These are phyloP conservation scores for Globisporangium abappressorium DNA, from an alignment of 352 stramenopile genomes.

Conservation along the genomic window DNA sequence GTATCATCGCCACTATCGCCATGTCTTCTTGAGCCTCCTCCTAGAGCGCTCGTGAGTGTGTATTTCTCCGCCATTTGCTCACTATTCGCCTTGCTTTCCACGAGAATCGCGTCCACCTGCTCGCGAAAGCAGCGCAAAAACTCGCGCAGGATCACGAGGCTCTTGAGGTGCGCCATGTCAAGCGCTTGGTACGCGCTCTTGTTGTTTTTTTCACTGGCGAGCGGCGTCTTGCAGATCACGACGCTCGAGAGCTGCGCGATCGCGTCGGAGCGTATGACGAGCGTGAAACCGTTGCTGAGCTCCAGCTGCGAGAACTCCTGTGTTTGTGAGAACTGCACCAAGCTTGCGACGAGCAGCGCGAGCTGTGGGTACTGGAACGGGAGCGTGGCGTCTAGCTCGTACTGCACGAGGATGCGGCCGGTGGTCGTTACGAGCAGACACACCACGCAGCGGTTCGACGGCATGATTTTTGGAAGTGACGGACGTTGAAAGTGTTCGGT, in stretches of 20 bases:
- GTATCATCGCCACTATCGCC: background rate
- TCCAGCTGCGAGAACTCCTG: conserved; percentile 37
- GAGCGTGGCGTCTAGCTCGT: conserved; percentile 38
- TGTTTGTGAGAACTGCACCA: conserved; percentile 50
- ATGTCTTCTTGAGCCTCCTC: background rate
- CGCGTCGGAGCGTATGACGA: conserved; percentile 37
- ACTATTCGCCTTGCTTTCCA: conserved; percentile 25
- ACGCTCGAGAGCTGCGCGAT: conserved; percentile 35
- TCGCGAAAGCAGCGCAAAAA: conserved; percentile 30
- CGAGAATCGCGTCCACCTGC: conserved; percentile 28
- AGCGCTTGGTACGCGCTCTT: conserved; percentile 12
- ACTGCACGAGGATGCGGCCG: conserved; percentile 43
- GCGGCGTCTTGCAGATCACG: conserved; percentile 32
- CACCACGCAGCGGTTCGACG: conserved; percentile 18
- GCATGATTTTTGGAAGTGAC: background rate
- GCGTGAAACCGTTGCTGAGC: conserved; percentile 31
- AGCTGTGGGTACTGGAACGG: conserved; percentile 44
- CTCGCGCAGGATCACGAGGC: conserved; percentile 41
- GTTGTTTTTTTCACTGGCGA: background rate
- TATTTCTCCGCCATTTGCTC: conserved; percentile 47
- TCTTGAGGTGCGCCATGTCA: conserved; percentile 38
- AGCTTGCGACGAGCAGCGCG: conserved; percentile 45
- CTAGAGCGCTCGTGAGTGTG: conserved; percentile 44
- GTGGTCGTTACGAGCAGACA: conserved; percentile 56
- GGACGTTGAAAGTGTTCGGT: too few relatives aligned